These are phyloP conservation scores for Penicillium occitanis DNA, from an alignment of 2,329 filamentous ascomycete genomes.

Conservation along the genomic window DNA sequence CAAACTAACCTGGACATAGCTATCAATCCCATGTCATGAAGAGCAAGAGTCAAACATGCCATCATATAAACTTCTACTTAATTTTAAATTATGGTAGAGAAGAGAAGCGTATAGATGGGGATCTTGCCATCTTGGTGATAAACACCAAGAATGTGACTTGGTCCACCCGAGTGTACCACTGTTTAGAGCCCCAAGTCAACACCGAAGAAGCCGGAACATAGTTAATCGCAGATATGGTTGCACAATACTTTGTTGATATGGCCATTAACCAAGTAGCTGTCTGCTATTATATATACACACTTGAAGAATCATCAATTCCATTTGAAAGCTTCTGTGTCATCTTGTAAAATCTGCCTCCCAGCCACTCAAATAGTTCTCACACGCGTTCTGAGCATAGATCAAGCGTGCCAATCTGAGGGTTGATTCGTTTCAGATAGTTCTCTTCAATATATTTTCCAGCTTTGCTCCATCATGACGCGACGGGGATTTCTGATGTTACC, in stretches of 20 bases:
- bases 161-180: too few relatives aligned
- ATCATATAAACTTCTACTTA: neutral
- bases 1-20: neutral
- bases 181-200: neutral
- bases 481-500: neutral
- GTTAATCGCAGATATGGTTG: neutral
- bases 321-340: neutral
- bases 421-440: neutral
- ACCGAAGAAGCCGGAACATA: neutral
- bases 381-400: neutral
- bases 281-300: neutral
- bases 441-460: neutral
- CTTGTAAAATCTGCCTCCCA: neutral
- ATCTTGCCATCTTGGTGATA: neutral
- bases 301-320: too few relatives aligned
- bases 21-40: neutral
- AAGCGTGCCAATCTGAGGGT: neutral
- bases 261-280: neutral
- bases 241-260: neutral
- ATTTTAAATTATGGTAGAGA: neutral
- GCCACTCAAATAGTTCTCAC: neutral
- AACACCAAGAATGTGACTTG: neutral
- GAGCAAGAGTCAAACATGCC: neutral
- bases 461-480: neutral
- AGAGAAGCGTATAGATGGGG: neutral